Base-by-base conservation (phyloP, 2,329 filamentous ascomycete species). In the Zasmidium angulare region DNA sequence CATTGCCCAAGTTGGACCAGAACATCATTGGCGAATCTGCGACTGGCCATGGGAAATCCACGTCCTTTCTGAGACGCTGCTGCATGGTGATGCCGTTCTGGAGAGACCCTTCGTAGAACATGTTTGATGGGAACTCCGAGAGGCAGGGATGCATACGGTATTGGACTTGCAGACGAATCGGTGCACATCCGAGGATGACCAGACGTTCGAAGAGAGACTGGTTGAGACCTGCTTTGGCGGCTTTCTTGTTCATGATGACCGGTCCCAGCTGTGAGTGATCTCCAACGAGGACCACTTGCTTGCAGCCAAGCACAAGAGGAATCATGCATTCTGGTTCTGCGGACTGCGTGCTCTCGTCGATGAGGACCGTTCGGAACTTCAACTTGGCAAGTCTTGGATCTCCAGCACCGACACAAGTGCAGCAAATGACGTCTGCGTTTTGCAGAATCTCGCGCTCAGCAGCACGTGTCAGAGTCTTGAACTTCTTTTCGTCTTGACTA, bases 211-310 rank as follows among this genome's bases (percentile, higher is more conserved):
- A 99, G 10, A 99, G 82, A n/a, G 93, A 98, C 76, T 98, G 95
- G 77, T 98, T 97, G 17, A 99, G 82, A 62, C 95, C 95, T 56
- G 95, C 95, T 78, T 98, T 98, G 62, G 95, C 95, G 14, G 95
- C 95, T 78, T 98, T 98, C 84, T 99, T 99, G 83, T 99, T 99
- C 93, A 99, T 99, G 73, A 99, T 98, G 69, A 99, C 95, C 1
- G 95, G 95, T 0, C 95, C 95, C 65, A 99, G 86, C 75, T 99
- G 95, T 76, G 98, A 96, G 77, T 99, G 95, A 72, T 99, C 95
- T 72, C 95, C 95, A 46, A 99, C 95, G 36, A 99, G 84, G n/a
- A 99, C 95, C 52, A 97, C 92, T 76, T 99, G 95, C 79, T 99
- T 99, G 82, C 95, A 99, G 53, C 95, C 95, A 21, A 99, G 83